Base-by-base conservation (phyloP, 208 protist species). In the Leptomonas pyrrhocoris region DNA sequence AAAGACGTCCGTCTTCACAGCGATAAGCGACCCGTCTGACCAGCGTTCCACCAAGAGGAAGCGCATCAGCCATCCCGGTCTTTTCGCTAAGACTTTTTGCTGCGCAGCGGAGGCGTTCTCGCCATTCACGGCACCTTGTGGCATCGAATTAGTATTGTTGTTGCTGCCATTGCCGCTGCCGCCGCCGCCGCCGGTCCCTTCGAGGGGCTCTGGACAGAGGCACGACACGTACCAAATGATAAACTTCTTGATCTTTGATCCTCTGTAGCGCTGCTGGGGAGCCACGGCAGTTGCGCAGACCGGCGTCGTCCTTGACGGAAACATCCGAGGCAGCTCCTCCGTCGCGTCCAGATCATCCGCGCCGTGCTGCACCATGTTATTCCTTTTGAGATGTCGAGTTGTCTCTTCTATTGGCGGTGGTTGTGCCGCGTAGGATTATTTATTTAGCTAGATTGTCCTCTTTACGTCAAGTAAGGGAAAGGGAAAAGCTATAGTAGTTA, bases 1-100 rank as follows among this genome's bases (percentile, higher is more conserved):
- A 30, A 89, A 79, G 27, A 85, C 68, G 42, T 89, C 79, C 36
- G 72, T 77, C 45, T 83, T 83, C 18, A 89, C 73, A 0, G 76
- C 51, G 18, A 85, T 74, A 18, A 85, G 48, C 11, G 79, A 83
- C 19, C 79, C 76, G 50, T 89, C 83, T 2, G 79, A 84, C 79
- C 79, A 85, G 48, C 38, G 40, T 53, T 89, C 83, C 23, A 51
- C 36, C 34, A 76, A 21, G 19, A 89, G 68, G 30, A 89, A 65
- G 15, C 68, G 76, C 75, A 88, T 77, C 1, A 82, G 42, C 43
- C 60, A 61, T 40, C 63, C 66, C 15, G 51, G 40, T 7, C 46
- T 31, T 25, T 71, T 74, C 55, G 61, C 28, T 1, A 25, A 45
- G 5, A 27, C 38, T 7, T n/a, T 25, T 4, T 31, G 18, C 18